These are phyloP conservation scores for Cyberlindnera petersonii DNA, from an alignment of 805 yeast genomes.

Conservation along the genomic window DNA sequence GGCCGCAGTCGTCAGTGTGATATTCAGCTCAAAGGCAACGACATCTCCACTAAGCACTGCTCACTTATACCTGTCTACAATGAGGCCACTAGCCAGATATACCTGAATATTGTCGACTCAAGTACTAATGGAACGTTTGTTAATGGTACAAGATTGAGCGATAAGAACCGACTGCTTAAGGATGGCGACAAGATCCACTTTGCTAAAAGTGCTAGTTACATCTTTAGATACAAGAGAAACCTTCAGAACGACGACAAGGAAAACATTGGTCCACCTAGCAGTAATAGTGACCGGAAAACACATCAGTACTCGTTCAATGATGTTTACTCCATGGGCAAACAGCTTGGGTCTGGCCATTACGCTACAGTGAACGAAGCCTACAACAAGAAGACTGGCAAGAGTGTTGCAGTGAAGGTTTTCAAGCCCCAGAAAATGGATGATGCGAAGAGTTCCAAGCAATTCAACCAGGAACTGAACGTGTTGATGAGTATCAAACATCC, in stretches of 20 bases:
- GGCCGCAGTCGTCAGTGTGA: slow-evolving; percentile 65
- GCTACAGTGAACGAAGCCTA: slow-evolving; percentile 75
- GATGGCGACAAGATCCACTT: slow-evolving; percentile 63
- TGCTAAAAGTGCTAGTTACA: slow-evolving; percentile 49
- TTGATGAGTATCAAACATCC: slow-evolving; percentile 63
- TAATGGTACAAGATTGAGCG: slow-evolving; percentile 49
- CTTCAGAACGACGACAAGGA: slow-evolving; percentile 15
- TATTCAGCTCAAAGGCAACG: slow-evolving; percentile 47
- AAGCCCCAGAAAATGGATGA: slow-evolving; percentile 48
- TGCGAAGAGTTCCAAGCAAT: slow-evolving; percentile 35
- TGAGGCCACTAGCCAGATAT: slow-evolving; percentile 30
- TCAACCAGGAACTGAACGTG: slow-evolving; percentile 66
- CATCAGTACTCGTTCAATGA: slow-evolving; percentile 47
- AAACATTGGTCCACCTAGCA: slow-evolving; percentile 10
- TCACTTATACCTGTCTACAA: slow-evolving; percentile 42
- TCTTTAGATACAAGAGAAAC: slow-evolving; percentile 40
- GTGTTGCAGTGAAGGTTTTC: slow-evolving; percentile 73
- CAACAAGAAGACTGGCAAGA: slow-evolving; percentile 51
- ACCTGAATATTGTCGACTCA: slow-evolving; percentile 50
- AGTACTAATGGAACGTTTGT: slow-evolving; percentile 63
- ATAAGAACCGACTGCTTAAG: slow-evolving; percentile 45
- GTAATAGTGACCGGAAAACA: background rate
- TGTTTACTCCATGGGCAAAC: slow-evolving; percentile 45
- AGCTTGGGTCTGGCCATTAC: slow-evolving; percentile 74
- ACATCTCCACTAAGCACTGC: slow-evolving; percentile 66